Percentiles rank a stretch among this genome's conserved stretches.
phyloP scores from a whole-genome alignment of 768 basidiomycete genomes.

The Suillus subalutaceus region DNA sequence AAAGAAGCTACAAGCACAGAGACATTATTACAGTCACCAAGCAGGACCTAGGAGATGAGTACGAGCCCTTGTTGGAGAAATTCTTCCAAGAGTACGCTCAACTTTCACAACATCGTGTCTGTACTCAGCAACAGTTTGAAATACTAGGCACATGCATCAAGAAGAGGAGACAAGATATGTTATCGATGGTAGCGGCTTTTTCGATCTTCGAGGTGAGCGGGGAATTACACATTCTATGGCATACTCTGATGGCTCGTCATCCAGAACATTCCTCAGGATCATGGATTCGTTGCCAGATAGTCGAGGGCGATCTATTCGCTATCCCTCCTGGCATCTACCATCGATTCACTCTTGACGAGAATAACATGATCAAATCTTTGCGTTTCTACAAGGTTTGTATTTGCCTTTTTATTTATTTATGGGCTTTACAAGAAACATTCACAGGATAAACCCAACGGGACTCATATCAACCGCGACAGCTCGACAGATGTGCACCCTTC shows the following conservation, averaged over 20 bases:
- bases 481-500: slow-evolving; percentile 67
- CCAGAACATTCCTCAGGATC: slow-evolving; percentile 64
- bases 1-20: slow-evolving; percentile 81
- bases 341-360: slow-evolving; percentile 87
- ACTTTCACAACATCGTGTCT: too few relatives aligned
- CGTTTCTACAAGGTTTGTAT: slow-evolving; percentile 78
- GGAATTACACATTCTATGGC: background rate
- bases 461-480: slow-evolving; percentile 65
- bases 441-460: slow-evolving; percentile 93
- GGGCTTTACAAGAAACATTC: slow-evolving; percentile 3
- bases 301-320: slow-evolving; percentile 82
- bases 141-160: slow-evolving; percentile 83
- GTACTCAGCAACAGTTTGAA: background rate
- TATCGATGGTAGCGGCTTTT: slow-evolving; percentile 84
- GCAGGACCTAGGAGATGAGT: slow-evolving; percentile 77
- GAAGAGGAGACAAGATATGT: slow-evolving; percentile 96
- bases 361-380: slow-evolving; percentile 73
- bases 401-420: background rate
- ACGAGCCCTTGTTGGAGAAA: slow-evolving; percentile 78
- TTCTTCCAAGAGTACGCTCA: slow-evolving; percentile 80
- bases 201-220: slow-evolving; percentile 83
- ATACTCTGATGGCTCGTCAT: background rate
- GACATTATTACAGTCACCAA: slow-evolving; percentile 80
- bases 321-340: slow-evolving; percentile 93
- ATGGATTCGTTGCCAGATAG: slow-evolving; percentile 83